Base-by-base conservation (phyloP, 2,329 filamentous ascomycete genomes). In the Cadophora sp. region DNA sequence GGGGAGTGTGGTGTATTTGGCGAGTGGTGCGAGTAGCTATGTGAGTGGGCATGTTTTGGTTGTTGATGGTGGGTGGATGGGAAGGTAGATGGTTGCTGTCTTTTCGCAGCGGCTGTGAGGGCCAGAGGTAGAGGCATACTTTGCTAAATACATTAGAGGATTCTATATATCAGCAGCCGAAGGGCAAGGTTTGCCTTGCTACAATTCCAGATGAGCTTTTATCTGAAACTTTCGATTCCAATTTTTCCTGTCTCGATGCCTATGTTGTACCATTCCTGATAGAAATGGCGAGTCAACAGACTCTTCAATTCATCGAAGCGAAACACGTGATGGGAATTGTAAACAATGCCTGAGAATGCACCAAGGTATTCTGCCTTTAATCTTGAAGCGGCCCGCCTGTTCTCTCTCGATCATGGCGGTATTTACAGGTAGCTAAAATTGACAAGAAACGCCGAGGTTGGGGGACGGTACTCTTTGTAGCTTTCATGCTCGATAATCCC, bases 11-110 rank as follows among this genome's bases (percentile, higher is more conserved):
- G 90, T 97, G 31, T 97, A 89, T 76, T 81, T 97, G 71, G 92
- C 92, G 0, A 91, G 91, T 75, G 85, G 82, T 77, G 91, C 90
- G n/a, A 92, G 91, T 77, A 87, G 83, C 11, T 97, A 97, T 81
- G 90, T 97, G 46, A 93, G 87, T 73, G 94, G 94, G 0, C 92
- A 97, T 80, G 83, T 93, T 5, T 77, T 97, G 73, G 90, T 92
- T 29, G 92, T 97, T 58, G 94, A 97, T 80, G 94, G 94, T 8
- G 94, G 94, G 12, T 97, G 93, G 93, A 97, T 97, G 93, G 93
- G 92, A 1, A 84, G 93, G 83, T 97, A 83, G 50, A 58, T 4
- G 29, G 51, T 55, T 43, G 40, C 16, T 43, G 40, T 43, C 5
- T 3, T 3, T 43, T 14, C 19, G 12, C 14, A 11, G 34, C 14